Evolutionary conservation across 495 filamentous ascomycete genomes (phyloP).

Genomic region (Xylaria flabelliformis): DNA sequence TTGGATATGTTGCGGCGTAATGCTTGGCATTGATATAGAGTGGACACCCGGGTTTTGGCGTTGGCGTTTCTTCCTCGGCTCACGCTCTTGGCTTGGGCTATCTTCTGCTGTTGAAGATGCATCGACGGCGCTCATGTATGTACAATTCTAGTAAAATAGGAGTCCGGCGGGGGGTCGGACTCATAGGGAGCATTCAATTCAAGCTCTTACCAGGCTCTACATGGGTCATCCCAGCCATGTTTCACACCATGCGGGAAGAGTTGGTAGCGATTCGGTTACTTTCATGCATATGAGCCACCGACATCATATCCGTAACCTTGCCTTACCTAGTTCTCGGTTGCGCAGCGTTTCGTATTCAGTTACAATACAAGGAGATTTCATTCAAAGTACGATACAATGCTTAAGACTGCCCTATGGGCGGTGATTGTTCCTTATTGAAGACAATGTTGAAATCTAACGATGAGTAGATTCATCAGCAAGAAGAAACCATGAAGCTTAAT

Average conservation of each 20-base stretch:
- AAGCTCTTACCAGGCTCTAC: not conserved
- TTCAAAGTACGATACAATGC: not conserved
- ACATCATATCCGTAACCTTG: not conserved
- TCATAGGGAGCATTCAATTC: slow-evolving; percentile 1
- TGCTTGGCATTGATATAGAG: slow-evolving; percentile 12
- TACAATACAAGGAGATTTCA: not conserved
- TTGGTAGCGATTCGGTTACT: not conserved
- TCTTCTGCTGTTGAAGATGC: not conserved
- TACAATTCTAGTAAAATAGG: not conserved
- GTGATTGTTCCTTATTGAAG: not conserved
- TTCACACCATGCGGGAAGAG: slow-evolving; percentile 4
- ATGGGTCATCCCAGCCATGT: not conserved
- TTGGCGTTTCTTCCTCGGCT: slow-evolving; percentile 14
- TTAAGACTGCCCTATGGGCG: not conserved
- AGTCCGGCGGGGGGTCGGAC: not conserved
- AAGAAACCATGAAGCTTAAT: not conserved
- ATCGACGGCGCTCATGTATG: slow-evolving; percentile 16
- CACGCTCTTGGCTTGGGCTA: not conserved
- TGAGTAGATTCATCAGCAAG: not conserved
- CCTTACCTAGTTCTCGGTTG: not conserved
- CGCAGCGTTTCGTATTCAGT: not conserved
- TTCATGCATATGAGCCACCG: not conserved
- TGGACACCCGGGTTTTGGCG: slow-evolving; percentile 4
- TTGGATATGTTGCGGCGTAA: not conserved
- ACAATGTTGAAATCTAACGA: not conserved